A percentile compares a stretch with the other conserved stretches of the same genome.
Conservation (phyloP, 1,284 basidiomycete species). For the Cystobasidiaceae sp. region DNA sequence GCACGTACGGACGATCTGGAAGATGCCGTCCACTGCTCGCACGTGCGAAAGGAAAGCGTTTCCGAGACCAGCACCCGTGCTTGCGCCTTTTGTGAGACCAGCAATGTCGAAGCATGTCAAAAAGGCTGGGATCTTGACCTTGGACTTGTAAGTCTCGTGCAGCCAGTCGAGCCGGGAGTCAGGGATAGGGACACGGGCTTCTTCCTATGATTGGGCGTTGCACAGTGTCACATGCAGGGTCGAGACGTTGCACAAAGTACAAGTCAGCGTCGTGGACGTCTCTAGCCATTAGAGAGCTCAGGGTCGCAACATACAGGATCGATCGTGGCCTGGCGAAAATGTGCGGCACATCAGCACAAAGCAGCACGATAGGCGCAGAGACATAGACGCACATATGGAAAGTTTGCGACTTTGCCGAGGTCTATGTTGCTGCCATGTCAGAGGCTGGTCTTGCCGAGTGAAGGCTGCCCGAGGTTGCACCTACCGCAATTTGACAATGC, state of each 20-base stretch:
- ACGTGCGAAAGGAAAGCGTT: slow-evolving; percentile 98
- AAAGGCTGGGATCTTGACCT: slow-evolving; percentile 82
- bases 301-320: slow-evolving; percentile 17
- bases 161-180: slow-evolving; percentile 95
- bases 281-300: too few relatives aligned
- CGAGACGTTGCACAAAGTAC: too few relatives aligned
- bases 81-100: slow-evolving; percentile 86
- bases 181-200: slow-evolving; percentile 92
- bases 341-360: not conserved
- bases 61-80: slow-evolving; percentile 91
- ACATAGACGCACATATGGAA: slow-evolving; percentile 65
- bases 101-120: slow-evolving; percentile 99
- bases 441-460: not conserved
- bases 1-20: slow-evolving; percentile 80
- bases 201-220: too few relatives aligned
- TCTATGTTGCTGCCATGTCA: slow-evolving; percentile 52
- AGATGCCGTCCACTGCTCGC: slow-evolving; percentile 97
- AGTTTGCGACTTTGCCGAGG: slow-evolving; percentile 94
- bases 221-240: not conserved
- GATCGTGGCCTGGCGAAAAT: slow-evolving; percentile 13
- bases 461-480: too few relatives aligned
- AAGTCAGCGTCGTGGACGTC: too few relatives aligned
- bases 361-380: too few relatives aligned
- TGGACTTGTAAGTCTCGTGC: slow-evolving; percentile 83
- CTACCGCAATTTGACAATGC: slow-evolving; percentile 81